phyloP scores from a whole-genome alignment of 2,329 filamentous ascomycete genomes.

The Dothideomycetes sp. region DNA sequence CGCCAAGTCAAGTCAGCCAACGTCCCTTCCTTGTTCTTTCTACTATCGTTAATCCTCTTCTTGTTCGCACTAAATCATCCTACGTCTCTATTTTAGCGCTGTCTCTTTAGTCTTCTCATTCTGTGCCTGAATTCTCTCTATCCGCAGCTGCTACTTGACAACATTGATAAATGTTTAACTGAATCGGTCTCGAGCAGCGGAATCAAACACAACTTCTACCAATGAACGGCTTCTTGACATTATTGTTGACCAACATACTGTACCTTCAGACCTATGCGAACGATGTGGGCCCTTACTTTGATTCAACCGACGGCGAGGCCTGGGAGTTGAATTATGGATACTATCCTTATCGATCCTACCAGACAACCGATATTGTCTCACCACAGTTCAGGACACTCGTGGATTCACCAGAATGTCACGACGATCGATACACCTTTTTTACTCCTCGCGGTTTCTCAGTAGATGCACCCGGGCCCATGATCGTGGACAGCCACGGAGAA shows the following conservation, averaged over 20 bases:
- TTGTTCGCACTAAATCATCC: too few species aligned
- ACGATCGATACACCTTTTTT: slow-evolving; percentile 19
- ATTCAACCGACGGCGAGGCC: slow-evolving; percentile 12
- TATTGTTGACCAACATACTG: not conserved
- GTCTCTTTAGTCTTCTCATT: too few species aligned
- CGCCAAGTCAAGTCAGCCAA: too few species aligned
- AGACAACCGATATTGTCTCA: slow-evolving; percentile 12
- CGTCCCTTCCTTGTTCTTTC: too few species aligned
- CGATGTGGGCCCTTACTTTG: slow-evolving; percentile 10
- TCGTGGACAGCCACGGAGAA: slow-evolving; percentile 24
- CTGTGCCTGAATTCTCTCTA: not conserved
- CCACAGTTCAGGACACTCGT: slow-evolving; percentile 10
- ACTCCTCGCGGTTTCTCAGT: slow-evolving; percentile 26
- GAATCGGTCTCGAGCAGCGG: not conserved
- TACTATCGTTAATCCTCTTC: too few species aligned
- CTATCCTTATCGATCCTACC: slow-evolving; percentile 13
- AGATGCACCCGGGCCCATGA: slow-evolving; percentile 24
- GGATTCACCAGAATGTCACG: slow-evolving; percentile 9
- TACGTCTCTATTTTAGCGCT: too few species aligned
- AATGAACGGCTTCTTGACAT: slow-evolving; percentile 2
- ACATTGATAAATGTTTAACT: slow-evolving; percentile 8
- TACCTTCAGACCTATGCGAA: not conserved
- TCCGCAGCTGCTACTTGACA: not conserved
- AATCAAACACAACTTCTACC: not conserved
- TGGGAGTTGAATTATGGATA: slow-evolving; percentile 15